Base-by-base conservation (phyloP, 2,329 filamentous ascomycete species). In the Clonostachys rhizophaga region DNA sequence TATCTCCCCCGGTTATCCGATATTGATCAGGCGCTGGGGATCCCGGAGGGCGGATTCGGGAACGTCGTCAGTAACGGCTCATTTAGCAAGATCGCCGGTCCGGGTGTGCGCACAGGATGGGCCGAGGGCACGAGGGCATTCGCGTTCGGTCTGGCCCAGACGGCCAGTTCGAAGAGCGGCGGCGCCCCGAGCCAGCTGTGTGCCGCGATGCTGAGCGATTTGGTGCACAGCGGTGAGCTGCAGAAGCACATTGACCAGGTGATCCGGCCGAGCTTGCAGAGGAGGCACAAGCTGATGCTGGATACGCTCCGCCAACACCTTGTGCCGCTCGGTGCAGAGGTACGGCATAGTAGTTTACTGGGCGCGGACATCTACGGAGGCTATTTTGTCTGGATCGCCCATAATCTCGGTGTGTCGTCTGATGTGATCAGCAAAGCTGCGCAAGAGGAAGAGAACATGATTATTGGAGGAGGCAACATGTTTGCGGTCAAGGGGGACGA, bases 21-120 rank as follows among this genome's bases (percentile, higher is more conserved):
- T 60, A 71, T 96, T 47, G 91, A 96, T 63, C 71, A 81, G 8
- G 74, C 78, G 17, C 70, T 91, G 9, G 82, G 84, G 18, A 81
- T 66, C 37, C 64, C 63, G 0, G 51, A 54, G 1, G 56, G 58
- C 34, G 55, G 58, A 33, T 96, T 92, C 61, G 91, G 92, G 11
- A 85, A 97, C 63, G 79, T 83, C 10, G 73, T 91, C 35, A 91
- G 87, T 57, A 97, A 97, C 62, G 91, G 88, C 18, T 90, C 86
- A 7, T 97, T 97, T 65, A 89, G 84, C 62, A 99, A 99, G 65
- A 83, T 97, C 36, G 78, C 83, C 30, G 90, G 83, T 0, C 91
- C 92, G 0, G 94, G 92, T 1, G 67, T 87, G 44, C 77, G 92
- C 12, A 91, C 88, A 0, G 92, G 92, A n/a, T 97, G 91, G 91